Evolutionary conservation across 2,329 filamentous ascomycete species (phyloP), one percentile per base, ranked within the genome.

Genomic region (Incumbomyces delicatus): DNA sequence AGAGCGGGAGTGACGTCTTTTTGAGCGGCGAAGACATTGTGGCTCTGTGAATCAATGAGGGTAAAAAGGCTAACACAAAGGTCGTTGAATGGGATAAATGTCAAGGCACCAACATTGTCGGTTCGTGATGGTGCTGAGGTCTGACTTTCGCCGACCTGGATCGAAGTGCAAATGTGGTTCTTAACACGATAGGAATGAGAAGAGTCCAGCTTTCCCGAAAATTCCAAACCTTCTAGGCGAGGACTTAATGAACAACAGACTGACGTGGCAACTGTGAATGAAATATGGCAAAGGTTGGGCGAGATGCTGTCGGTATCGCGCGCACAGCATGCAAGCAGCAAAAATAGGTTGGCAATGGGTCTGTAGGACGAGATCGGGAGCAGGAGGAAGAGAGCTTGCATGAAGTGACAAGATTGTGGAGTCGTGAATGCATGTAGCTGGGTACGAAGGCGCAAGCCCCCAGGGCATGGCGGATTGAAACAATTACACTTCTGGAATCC

Each of bases 21-120:
- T 50, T 41, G 35, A 56, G 45, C 32, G 53, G 48, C 36, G 51
- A 52, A 53, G 52, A 50, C 55, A 57, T 57, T 12, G 33, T 35
- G 13, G 33, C 16, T 35, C 16, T 30, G 27, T 38, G 42, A 45
- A 29, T 33, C 22, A 27, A 27, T 27, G 22, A 27, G 22, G 22
- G 4, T 27, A 8, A 27, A 27, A 8, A 27, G 8, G 22, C 22
- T 27, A 27, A 27, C 8, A 27, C 8, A 27, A 8, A 27, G 22
- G 22, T 27, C 22, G 22, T 27, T 27, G 22, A 8, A 4, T 27
- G 22, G 22, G 5, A 27, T 27, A 27, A 8, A 27, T 8, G 22
- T 27, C 8, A 27, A 27, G 4, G 22, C 8, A 27, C 22, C 22
- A 27, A 27, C 22, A 27, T 27, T 8, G 8, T 27, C 22, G 22